Evolutionary conservation across 495 filamentous ascomycete genomes (phyloP).

Genomic region (Trichocladium antarcticum): DNA sequence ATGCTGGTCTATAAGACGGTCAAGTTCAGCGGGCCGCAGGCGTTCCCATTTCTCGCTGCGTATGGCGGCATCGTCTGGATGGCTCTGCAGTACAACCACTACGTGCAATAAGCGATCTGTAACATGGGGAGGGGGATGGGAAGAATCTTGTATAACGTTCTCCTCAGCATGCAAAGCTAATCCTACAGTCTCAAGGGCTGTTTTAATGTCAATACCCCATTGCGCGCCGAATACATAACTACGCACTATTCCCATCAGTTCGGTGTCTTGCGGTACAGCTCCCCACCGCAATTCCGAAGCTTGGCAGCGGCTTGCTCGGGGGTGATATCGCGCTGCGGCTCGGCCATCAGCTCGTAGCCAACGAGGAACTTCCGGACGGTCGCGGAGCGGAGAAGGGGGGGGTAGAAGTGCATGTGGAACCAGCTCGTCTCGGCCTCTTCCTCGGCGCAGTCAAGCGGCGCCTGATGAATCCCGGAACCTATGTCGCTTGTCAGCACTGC

Average conservation of each 20-base stretch:
- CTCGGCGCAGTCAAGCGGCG: slow-evolving; percentile 71
- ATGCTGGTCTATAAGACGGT: slow-evolving; percentile 65
- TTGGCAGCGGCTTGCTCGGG: slow-evolving; percentile 85
- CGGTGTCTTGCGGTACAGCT: slow-evolving; percentile 68
- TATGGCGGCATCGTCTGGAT: slow-evolving; percentile 70
- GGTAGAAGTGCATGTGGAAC: slow-evolving; percentile 96
- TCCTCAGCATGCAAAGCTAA: background rate
- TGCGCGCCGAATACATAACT: background rate
- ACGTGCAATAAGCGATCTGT: slow-evolving; percentile 36
- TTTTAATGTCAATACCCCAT: slow-evolving; percentile 7
- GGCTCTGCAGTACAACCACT: slow-evolving; percentile 55
- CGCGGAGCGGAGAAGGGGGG: slow-evolving; percentile 81
- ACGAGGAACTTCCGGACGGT: slow-evolving; percentile 93
- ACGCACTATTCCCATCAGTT: slow-evolving; percentile 15
- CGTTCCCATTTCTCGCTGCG: slow-evolving; percentile 63
- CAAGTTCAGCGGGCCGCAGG: slow-evolving; percentile 53
- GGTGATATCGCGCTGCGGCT: slow-evolving; percentile 95
- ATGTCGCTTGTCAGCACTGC: slow-evolving; percentile 3
- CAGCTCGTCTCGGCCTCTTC: slow-evolving; percentile 80
- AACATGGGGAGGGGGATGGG: background rate
- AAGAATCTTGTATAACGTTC: background rate
- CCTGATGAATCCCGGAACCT: slow-evolving; percentile 81
- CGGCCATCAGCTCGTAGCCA: slow-evolving; percentile 90
- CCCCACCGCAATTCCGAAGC: slow-evolving; percentile 61
- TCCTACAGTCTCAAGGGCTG: background rate